Percentiles rank a stretch among this genome's conserved stretches.
Evolutionary conservation across 2,329 filamentous ascomycete species (phyloP).

Genomic region (Paecilomyces sp.): DNA sequence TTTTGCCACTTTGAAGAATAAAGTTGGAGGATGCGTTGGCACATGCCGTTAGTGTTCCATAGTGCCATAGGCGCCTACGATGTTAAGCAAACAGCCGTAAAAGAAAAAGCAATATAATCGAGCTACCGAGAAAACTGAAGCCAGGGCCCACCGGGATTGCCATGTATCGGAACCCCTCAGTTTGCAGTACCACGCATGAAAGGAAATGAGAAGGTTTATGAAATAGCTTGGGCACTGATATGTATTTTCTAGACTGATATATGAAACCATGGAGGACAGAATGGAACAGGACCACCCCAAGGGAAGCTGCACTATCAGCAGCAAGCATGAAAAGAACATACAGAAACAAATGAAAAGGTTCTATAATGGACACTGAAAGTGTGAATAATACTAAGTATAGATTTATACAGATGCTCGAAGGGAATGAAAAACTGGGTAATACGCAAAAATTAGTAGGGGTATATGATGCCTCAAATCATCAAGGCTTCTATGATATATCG

Average conservation of each 20-base stretch:
- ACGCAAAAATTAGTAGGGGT: background rate
- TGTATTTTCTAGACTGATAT: too few relatives aligned
- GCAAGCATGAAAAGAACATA: background rate
- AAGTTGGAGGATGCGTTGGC: background rate
- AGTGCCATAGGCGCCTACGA: background rate
- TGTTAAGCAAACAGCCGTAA: too few relatives aligned
- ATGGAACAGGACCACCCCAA: too few relatives aligned
- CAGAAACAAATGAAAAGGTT: background rate
- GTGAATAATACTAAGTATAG: background rate
- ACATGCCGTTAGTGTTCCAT: background rate
- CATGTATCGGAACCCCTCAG: too few relatives aligned
- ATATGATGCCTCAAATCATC: background rate
- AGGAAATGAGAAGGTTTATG: too few relatives aligned
- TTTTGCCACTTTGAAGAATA: background rate
- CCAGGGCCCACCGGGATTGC: too few relatives aligned
- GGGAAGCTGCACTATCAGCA: background rate
- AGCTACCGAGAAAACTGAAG: too few relatives aligned
- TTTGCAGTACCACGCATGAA: too few relatives aligned
- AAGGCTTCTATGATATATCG: background rate
- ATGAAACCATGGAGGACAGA: too few relatives aligned
- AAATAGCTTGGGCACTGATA: too few relatives aligned
- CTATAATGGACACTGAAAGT: background rate
- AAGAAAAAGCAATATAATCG: too few relatives aligned
- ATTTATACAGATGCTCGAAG: background rate
- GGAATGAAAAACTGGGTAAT: background rate